Base-by-base conservation (phyloP, 208 protist species). In the Wallacemonas sp. region DNA sequence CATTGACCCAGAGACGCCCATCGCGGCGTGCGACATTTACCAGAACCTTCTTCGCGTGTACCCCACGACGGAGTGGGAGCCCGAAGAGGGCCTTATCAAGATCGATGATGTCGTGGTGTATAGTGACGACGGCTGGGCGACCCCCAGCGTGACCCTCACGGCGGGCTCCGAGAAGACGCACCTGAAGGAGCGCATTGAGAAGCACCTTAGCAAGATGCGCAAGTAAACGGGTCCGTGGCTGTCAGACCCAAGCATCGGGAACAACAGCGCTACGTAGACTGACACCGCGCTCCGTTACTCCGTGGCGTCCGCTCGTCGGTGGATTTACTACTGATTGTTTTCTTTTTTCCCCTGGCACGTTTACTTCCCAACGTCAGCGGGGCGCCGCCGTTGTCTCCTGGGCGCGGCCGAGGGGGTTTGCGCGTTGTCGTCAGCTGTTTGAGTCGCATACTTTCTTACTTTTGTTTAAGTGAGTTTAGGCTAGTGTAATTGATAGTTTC, bases 11-110 rank as follows among this genome's bases (percentile, higher is more conserved):
- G 76, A 86, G 36, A 89, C 80, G 1, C 76, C 85, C 10, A 93
- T 96, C 42, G 87, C 77, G 16, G 86, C 90, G 1, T 75, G 80
- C 44, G 79, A 92, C 50, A 80, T 77, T n/a, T 81, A 92, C 39
- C 55, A 79, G 23, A 72, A 83, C 29, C 69, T 96, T 25, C 73
- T 79, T 2, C 79, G 90, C 10, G 65, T 93, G 41, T 96, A 92
- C 67, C 90, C 85, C 10, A 81, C 83, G 50, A 91, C 91, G 31
- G 74, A 77, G 46, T 96, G 90, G 87, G 84, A 93, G 62, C 74
- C 73, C 28, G 80, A 86, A 2, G 83, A 90, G 33, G 72, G 84
- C 33, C 71, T 86, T 20, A 96, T 93, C 48, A 74, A 75, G n/a
- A 77, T 92, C 18, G 67, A 86, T 26, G 77, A 87, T 5, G 86